A percentile compares a stretch with the other conserved stretches of the same genome.
Conservation (phyloP, 768 basidiomycete species). For the Peribolospora kevripleyi region DNA sequence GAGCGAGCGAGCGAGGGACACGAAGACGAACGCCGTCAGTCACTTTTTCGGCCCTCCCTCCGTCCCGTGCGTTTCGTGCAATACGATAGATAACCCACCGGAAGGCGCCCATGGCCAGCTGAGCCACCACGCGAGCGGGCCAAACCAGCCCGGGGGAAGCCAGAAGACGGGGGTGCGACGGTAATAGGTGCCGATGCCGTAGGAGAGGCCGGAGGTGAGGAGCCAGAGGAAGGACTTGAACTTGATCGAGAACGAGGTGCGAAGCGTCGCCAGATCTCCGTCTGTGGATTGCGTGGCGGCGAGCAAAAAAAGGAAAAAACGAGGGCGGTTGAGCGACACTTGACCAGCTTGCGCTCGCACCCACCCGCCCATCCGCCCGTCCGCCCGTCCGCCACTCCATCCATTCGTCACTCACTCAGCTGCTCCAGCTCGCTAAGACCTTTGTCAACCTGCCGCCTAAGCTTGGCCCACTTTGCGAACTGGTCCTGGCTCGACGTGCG, state of each 20-base stretch:
- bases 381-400: not conserved
- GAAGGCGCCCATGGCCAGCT: conserved; percentile 72
- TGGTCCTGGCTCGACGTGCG: conserved; percentile 89
- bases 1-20: not conserved
- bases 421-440: conserved; percentile 72
- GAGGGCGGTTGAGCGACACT: not conserved
- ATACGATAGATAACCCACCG: conserved; percentile 28
- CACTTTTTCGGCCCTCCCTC: not conserved
- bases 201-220: conserved; percentile 64
- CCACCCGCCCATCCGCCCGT: no score
- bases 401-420: conserved; percentile 34
- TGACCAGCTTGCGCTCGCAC: no score
- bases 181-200: conserved; percentile 74
- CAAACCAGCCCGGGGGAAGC: conserved; percentile 72
- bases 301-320: not conserved
- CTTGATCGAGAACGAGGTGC: conserved; percentile 37
- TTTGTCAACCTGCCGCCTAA: conserved; percentile 74
- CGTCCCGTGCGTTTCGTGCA: not conserved
- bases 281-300: not conserved
- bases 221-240: conserved; percentile 58
- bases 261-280: conserved; percentile 23
- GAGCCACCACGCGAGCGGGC: conserved; percentile 66
- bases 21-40: not conserved
- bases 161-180: conserved; percentile 76
- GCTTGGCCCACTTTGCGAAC: conserved; percentile 94